Evolutionary conservation across 2,329 filamentous ascomycete species (phyloP), one percentile per base, ranked within the genome.

Genomic region (Ophiosphaerella korrae): DNA sequence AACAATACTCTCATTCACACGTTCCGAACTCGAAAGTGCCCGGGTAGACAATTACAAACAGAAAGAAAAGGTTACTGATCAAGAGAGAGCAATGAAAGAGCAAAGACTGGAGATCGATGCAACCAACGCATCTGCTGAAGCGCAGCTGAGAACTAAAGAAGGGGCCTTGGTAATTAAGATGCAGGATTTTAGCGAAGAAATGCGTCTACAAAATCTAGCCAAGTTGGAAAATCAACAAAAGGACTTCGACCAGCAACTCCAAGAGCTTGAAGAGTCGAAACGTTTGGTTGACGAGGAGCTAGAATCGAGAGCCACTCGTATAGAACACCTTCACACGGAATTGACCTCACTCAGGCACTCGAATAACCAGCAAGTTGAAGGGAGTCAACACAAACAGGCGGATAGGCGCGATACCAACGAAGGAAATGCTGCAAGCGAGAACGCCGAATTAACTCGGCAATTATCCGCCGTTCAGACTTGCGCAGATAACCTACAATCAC

Each of bases 1-100:
- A 39, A 71, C 71, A 3, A 62, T 72, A 11, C 58, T 72, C 7
- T 59, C 66, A 1, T 73, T 65, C 46, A 71, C 70, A 7, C 64
- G 65, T 5, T 62, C 62, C 3, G 71, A 73, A 42, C 59, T 72
- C 2, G 70, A 72, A 13, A 51, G 51, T 24, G 48, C 64, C 11
- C 66, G 68, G 6, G 57, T 55, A 2, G 66, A 68, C 24, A 63
- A 59, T 32, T 70, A 70, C 58, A 67, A 58, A 47, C 63, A 71
- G 23, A 67, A 66, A 33, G 67, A 68, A 11, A 55, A 43, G 18
- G 45, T 67, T 7, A 39, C 53, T 1, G 48, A 18, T 1, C 26
- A 70, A 13, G 55, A 68, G 37, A 48, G 48, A 23, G 57, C 53
- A 16, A 43, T 63, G 7, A 53, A 63, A 9, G 45, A 55, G 21